phyloP scores from a whole-genome alignment of 257 asterid species.

The Scutellaria baicalensis region DNA sequence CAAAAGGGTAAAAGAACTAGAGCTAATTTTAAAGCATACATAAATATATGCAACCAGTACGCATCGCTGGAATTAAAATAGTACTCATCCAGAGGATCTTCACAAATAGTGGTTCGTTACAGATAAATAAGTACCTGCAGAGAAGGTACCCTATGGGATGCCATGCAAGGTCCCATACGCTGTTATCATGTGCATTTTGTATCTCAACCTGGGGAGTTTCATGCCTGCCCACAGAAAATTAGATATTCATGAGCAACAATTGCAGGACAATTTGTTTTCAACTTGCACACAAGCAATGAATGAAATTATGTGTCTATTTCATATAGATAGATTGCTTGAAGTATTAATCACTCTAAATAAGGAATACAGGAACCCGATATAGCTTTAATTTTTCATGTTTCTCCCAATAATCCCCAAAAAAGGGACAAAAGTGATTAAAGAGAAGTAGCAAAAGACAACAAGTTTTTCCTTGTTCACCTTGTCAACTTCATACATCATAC shows the following conservation, averaged over 20 bases:
- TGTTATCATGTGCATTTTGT: conserved; percentile 83
- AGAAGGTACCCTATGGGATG: conserved; percentile 96
- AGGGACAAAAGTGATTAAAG: not conserved
- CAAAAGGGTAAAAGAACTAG: not conserved
- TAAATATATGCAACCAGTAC: not conserved
- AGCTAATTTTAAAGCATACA: not conserved
- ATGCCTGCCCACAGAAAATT: conserved; percentile 53
- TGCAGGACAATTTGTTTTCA: not conserved
- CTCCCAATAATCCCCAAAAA: not conserved
- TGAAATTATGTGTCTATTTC: not conserved
- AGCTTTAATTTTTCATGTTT: not conserved
- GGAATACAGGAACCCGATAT: not conserved
- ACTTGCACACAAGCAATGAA: conserved; percentile 2
- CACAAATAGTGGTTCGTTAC: not conserved
- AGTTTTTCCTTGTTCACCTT: not conserved
- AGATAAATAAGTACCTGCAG: conserved; percentile 58
- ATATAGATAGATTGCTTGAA: not conserved
- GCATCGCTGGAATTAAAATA: not conserved
- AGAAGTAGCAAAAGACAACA: not conserved
- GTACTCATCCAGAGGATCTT: too few species aligned
- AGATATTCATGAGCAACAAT: conserved; percentile 11
- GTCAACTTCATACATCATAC: not conserved
- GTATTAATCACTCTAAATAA: not conserved
- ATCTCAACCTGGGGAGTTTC: conserved; percentile 95
- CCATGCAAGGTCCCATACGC: conserved; percentile 99